Percentiles rank a stretch among this genome's conserved stretches.
Evolutionary conservation across 257 asterid genomes (phyloP).

Genomic region (Handroanthus guayacan): DNA sequence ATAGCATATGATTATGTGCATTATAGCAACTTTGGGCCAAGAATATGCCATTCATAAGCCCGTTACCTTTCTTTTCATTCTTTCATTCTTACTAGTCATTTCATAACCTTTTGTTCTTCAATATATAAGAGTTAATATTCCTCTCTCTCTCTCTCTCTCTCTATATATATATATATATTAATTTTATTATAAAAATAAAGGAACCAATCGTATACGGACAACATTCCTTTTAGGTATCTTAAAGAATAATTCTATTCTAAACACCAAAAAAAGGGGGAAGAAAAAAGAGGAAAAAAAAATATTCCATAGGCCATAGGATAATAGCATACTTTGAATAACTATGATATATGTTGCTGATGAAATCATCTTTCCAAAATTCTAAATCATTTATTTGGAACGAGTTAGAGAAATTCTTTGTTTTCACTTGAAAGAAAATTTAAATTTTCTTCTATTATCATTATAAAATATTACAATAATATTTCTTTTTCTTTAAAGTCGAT

Average conservation of each 20-base stretch:
- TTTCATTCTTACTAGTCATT: slow-evolving; percentile 22
- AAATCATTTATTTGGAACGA: too few relatives aligned
- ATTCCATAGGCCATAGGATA: background rate
- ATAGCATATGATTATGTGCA: slow-evolving; percentile 15
- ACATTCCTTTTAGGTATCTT: slow-evolving; percentile 12
- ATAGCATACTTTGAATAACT: background rate
- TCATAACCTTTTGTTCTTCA: slow-evolving; percentile 11
- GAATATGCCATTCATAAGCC: slow-evolving; percentile 35
- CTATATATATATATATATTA: background rate
- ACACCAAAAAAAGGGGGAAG: background rate
- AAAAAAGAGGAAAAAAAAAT: background rate
- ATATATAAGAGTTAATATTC: slow-evolving; percentile 8
- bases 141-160: too few relatives aligned
- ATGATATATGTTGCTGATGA: background rate
- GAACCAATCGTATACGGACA: slow-evolving; percentile 18
- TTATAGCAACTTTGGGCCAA: slow-evolving; percentile 29
- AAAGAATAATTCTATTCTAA: background rate
- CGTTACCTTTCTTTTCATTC: slow-evolving; percentile 19
- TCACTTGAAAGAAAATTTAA: too few relatives aligned
- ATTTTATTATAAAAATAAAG: background rate
- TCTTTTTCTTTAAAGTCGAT: too few relatives aligned
- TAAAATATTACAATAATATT: too few relatives aligned
- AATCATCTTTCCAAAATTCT: too few relatives aligned
- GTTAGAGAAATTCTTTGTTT: too few relatives aligned
- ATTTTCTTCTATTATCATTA: too few relatives aligned